Percentiles rank a stretch among this genome's conserved stretches.
Conservation (phyloP, 192 early-diverging fungal genomes). For the Rhizophagus clarus region DNA sequence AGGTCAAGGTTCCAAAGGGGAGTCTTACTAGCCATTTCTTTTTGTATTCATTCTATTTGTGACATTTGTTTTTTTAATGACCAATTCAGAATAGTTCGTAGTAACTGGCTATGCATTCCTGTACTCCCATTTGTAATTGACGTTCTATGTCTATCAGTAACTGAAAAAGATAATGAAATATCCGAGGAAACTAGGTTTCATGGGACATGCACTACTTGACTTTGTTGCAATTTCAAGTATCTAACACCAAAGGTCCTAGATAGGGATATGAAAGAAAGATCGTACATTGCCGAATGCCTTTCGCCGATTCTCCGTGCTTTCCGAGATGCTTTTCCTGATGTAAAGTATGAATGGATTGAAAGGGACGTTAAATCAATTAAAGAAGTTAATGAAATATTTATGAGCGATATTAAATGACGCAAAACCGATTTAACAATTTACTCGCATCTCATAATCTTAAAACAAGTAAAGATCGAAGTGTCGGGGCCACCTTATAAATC, state of each 20-base stretch:
- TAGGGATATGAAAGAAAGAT: constrained; percentile 8
- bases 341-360: constrained; percentile 22
- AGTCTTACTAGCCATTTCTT: too few relatives aligned
- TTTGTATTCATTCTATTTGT: too few relatives aligned
- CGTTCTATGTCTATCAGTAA: too few relatives aligned
- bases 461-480: constrained; percentile 15
- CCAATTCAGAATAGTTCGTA: too few relatives aligned
- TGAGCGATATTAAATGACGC: neutral
- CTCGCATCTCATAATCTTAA: neutral
- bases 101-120: too few relatives aligned
- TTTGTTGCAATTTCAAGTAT: constrained; percentile 13
- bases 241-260: neutral
- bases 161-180: constrained; percentile 8
- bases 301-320: constrained; percentile 5
- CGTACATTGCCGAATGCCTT: constrained; percentile 19
- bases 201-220: constrained; percentile 3
- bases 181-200: constrained; percentile 1
- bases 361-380: constrained; percentile 17
- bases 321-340: constrained; percentile 18
- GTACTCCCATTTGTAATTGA: too few relatives aligned
- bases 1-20: too few relatives aligned
- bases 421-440: constrained; percentile 15
- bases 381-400: neutral
- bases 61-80: too few relatives aligned
- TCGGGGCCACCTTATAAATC: constrained; percentile 24